A percentile compares a stretch with the other conserved stretches of the same genome.
phyloP scores from a whole-genome alignment of 768 basidiomycete species.

The Suillus subalutaceus region DNA sequence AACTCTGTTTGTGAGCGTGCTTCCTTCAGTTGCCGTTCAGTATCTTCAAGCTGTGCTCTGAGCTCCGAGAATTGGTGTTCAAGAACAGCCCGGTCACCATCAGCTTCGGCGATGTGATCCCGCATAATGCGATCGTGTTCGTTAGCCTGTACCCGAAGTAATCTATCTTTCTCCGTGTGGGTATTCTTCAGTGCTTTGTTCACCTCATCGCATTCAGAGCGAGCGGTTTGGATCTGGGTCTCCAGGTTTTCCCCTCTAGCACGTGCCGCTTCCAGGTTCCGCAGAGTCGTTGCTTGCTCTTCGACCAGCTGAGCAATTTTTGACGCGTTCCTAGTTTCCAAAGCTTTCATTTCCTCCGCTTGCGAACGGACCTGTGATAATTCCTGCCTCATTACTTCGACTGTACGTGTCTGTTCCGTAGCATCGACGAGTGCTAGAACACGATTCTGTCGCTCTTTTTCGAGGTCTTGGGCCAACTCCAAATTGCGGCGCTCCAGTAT shows the following conservation, averaged over 20 bases:
- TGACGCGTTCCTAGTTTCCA: constrained; percentile 64
- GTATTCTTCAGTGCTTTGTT: constrained; percentile 69
- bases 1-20: constrained; percentile 62
- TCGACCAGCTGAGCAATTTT: constrained; percentile 69
- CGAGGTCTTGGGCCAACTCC: constrained; percentile 57
- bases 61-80: constrained; percentile 86
- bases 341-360: constrained; percentile 66
- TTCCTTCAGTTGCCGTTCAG: constrained; percentile 65
- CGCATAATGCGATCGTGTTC: constrained; percentile 70
- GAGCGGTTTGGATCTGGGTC: constrained; percentile 68
- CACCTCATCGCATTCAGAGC: constrained; percentile 69
- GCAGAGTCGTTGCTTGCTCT: constrained; percentile 74
- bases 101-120: constrained; percentile 90
- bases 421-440: constrained; percentile 66
- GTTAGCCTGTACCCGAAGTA: constrained; percentile 71
- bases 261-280: constrained; percentile 75
- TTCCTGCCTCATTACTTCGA: constrained; percentile 64
- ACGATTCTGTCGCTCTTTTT: constrained; percentile 55
- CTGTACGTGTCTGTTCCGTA: constrained; percentile 62
- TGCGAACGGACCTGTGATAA: constrained; percentile 61
- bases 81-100: constrained; percentile 90
- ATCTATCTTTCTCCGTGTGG: constrained; percentile 75
- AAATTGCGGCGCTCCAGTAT: constrained; percentile 66
- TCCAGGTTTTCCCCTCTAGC: constrained; percentile 75
- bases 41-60: constrained; percentile 60